These are phyloP conservation scores for Kodamaea restingae DNA, from an alignment of 805 yeast species.

Conservation along the genomic window DNA sequence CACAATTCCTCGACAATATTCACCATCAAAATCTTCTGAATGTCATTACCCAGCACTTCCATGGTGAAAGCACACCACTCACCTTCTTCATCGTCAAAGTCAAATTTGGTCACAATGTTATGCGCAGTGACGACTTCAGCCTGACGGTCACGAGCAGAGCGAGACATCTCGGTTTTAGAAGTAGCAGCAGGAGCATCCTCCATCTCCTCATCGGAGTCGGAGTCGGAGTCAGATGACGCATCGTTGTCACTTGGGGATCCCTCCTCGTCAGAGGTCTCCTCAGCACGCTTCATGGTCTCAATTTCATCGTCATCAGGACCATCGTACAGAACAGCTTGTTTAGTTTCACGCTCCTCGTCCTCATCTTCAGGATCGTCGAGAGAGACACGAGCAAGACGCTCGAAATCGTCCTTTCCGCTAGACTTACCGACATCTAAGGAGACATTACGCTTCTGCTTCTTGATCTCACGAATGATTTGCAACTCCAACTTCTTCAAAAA, in stretches of 20 bases:
- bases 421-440: slow-evolving; percentile 69
- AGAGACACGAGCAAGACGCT: slow-evolving; percentile 14
- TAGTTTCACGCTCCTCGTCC: slow-evolving; percentile 57
- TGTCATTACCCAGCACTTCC: slow-evolving; percentile 68
- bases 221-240: slow-evolving; percentile 28
- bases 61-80: slow-evolving; percentile 90
- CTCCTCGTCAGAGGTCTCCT: slow-evolving; percentile 71
- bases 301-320: slow-evolving; percentile 94
- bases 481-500: slow-evolving; percentile 71
- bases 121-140: slow-evolving; percentile 72
- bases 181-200: slow-evolving; percentile 26
- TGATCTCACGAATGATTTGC: slow-evolving; percentile 74
- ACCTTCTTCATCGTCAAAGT: slow-evolving; percentile 86
- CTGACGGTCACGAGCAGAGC: slow-evolving; percentile 79
- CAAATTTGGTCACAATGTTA: slow-evolving; percentile 69
- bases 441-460: slow-evolving; percentile 64
- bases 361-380: slow-evolving; percentile 51
- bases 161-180: slow-evolving; percentile 35
- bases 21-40: slow-evolving; percentile 94
- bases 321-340: slow-evolving; percentile 89
- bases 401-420: slow-evolving; percentile 49
- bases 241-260: slow-evolving; percentile 22
- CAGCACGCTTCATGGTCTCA: slow-evolving; percentile 83
- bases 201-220: slow-evolving; percentile 36
- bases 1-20: slow-evolving; percentile 92